These are phyloP conservation scores for Ciborinia camelliae DNA, from an alignment of 2,329 filamentous ascomycete genomes.

Conservation along the genomic window DNA sequence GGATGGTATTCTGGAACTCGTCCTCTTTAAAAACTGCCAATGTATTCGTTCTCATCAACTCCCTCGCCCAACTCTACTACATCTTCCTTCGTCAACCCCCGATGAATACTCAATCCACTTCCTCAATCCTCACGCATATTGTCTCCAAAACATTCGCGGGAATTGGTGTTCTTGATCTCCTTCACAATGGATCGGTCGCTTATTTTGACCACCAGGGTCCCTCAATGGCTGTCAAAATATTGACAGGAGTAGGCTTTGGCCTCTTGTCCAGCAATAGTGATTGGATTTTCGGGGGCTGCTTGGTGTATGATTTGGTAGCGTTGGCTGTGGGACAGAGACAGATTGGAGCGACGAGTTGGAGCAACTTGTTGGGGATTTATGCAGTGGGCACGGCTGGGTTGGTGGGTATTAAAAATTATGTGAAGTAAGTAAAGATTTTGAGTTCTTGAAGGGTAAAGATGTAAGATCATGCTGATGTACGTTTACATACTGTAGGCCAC, in stretches of 20 bases:
- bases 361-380: constrained; percentile 49
- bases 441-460: too few species aligned
- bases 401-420: constrained; percentile 51
- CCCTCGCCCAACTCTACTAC: constrained; percentile 52
- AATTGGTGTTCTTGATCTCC: constrained; percentile 56
- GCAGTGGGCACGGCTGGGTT: constrained; percentile 38
- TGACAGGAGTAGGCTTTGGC: constrained; percentile 53
- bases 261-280: constrained; percentile 49
- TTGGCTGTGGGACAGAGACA: constrained; percentile 51
- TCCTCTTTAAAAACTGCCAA: constrained; percentile 49
- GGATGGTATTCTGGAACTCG: constrained; percentile 62
- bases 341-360: constrained; percentile 46
- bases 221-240: constrained; percentile 45
- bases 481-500: constrained; percentile 23
- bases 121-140: constrained; percentile 54
- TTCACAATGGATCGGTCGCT: constrained; percentile 56
- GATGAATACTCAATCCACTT: constrained; percentile 49
- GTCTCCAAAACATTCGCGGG: constrained; percentile 59
- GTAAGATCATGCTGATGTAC: constrained; percentile 19
- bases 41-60: constrained; percentile 55
- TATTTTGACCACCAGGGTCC: constrained; percentile 51
- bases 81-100: constrained; percentile 46
- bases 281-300: constrained; percentile 58
- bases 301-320: constrained; percentile 57
- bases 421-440: constrained; percentile 44